These are phyloP conservation scores for Colletotrichum sojae DNA, from an alignment of 2,329 filamentous ascomycete species.

Conservation along the genomic window DNA sequence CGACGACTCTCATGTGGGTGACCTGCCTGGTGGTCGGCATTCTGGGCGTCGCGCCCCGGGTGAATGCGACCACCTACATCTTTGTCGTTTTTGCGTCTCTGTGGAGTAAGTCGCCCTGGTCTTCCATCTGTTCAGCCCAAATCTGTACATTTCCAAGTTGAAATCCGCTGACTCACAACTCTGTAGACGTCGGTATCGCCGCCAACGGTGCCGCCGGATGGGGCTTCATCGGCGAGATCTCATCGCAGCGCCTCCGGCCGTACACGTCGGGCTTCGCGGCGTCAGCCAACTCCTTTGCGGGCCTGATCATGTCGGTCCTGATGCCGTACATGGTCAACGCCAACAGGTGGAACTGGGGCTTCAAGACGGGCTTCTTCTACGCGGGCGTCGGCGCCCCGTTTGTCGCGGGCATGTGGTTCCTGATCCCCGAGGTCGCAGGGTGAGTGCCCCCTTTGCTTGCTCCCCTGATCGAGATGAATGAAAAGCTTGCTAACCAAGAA, in stretches of 20 bases:
- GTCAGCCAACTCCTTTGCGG: slow-evolving; percentile 44
- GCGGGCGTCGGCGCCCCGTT: slow-evolving; percentile 47
- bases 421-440: slow-evolving; percentile 40
- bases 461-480: too few species aligned
- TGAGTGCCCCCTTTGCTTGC: too few species aligned
- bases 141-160: too few species aligned
- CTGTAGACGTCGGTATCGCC: slow-evolving; percentile 45
- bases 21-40: slow-evolving; percentile 38
- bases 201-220: slow-evolving; percentile 48
- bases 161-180: neutral
- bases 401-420: slow-evolving; percentile 44
- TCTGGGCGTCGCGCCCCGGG: slow-evolving; percentile 23
- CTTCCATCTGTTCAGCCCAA: too few species aligned
- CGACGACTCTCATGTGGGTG: slow-evolving; percentile 36
- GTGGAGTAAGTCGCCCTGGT: slow-evolving; percentile 41
- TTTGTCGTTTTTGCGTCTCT: slow-evolving; percentile 42
- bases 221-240: slow-evolving; percentile 52
- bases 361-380: slow-evolving; percentile 51
- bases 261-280: slow-evolving; percentile 50
- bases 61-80: slow-evolving; percentile 21
- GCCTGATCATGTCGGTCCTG: slow-evolving; percentile 42
- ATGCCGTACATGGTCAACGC: slow-evolving; percentile 51
- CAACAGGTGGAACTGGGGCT: slow-evolving; percentile 49
- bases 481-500: too few species aligned
- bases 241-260: slow-evolving; percentile 50